Evolutionary conservation across 345 rosid species (phyloP).

Genomic region (Sonneratia caseolaris): DNA sequence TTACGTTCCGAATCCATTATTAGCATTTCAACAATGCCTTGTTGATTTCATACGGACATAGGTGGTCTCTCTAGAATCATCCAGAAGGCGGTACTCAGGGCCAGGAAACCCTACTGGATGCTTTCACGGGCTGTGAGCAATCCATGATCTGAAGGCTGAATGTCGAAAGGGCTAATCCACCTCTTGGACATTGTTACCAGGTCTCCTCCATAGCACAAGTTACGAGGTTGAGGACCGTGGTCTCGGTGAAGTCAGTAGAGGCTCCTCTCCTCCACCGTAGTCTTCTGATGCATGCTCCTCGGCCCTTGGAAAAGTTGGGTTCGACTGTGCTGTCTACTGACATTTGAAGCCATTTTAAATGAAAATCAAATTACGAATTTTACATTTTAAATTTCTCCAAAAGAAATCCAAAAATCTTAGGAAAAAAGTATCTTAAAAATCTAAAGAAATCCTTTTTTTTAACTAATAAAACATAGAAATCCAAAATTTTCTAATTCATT

Average conservation of each 20-base stretch:
- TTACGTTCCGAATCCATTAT: constrained; percentile 12
- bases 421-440: too few species aligned
- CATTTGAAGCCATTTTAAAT: too few species aligned
- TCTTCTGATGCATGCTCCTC: too few species aligned
- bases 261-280: too few species aligned
- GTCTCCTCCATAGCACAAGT: constrained; percentile 11
- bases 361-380: too few species aligned
- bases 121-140: neutral
- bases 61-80: constrained; percentile 8
- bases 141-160: neutral
- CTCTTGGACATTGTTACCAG: constrained; percentile 2
- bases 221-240: neutral
- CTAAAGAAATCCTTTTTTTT: too few species aligned
- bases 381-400: too few species aligned
- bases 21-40: constrained; percentile 6
- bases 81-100: neutral
- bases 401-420: too few species aligned
- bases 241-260: neutral
- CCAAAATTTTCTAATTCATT: too few species aligned
- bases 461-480: too few species aligned
- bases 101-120: neutral
- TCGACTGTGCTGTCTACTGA: too few species aligned
- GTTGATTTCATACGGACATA: constrained; percentile 1
- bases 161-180: neutral
- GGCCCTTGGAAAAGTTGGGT: too few species aligned